These are phyloP conservation scores for Neonectria sp. DNA, from an alignment of 2,329 filamentous ascomycete genomes.

Conservation along the genomic window DNA sequence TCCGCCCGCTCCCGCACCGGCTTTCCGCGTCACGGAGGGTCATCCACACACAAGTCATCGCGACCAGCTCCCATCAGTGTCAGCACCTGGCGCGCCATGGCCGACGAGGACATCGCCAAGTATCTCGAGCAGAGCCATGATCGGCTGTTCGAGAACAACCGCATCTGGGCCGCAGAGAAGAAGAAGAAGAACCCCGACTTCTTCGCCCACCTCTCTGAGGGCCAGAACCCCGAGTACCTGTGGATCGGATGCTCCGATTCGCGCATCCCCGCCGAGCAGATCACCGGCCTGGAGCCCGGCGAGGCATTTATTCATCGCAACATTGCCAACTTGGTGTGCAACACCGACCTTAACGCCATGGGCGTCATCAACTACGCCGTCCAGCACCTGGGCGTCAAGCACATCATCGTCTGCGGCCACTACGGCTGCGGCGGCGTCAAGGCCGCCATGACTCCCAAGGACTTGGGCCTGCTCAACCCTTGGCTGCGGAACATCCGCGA, in stretches of 20 bases:
- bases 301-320: constrained; percentile 96
- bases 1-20: constrained; percentile 29
- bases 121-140: constrained; percentile 77
- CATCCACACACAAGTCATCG: constrained; percentile 5
- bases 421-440: constrained; percentile 85
- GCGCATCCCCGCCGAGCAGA: constrained; percentile 90
- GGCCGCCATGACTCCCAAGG: constrained; percentile 80
- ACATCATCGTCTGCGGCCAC: constrained; percentile 85
- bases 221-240: constrained; percentile 79
- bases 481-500: constrained; percentile 84
- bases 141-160: constrained; percentile 78
- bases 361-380: constrained; percentile 92
- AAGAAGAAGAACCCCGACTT: constrained; percentile 72
- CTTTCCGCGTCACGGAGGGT: constrained; percentile 21
- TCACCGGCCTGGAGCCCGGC: constrained; percentile 87
- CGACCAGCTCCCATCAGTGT: constrained; percentile 27
- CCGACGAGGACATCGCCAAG: constrained; percentile 60
- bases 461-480: constrained; percentile 79
- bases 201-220: constrained; percentile 74
- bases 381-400: constrained; percentile 83
- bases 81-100: constrained; percentile 49
- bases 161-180: constrained; percentile 75
- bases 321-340: constrained; percentile 89
- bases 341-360: constrained; percentile 84
- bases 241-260: constrained; percentile 96